Conservation (phyloP, 768 basidiomycete genomes). For the Termitomyces sp. region DNA sequence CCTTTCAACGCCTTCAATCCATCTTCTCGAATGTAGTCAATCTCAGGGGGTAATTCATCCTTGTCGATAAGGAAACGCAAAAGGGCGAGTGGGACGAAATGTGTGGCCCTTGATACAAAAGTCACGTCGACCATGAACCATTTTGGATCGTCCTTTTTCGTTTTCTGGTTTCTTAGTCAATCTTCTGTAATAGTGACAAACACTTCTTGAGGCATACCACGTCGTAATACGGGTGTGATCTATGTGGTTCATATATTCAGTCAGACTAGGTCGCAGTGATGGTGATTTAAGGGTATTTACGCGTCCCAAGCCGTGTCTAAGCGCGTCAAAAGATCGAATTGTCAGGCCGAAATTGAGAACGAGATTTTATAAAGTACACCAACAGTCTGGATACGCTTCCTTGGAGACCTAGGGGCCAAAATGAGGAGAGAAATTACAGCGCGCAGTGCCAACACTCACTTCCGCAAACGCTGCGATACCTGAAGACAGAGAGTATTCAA, state of each 20-base stretch:
- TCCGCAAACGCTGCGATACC: slow-evolving; percentile 81
- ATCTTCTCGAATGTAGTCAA: slow-evolving; percentile 62
- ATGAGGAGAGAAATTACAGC: slow-evolving; percentile 4
- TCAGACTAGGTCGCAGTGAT: slow-evolving; percentile 5
- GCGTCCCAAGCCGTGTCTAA: slow-evolving; percentile 88
- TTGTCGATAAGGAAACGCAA: slow-evolving; percentile 57
- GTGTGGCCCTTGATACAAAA: slow-evolving; percentile 55
- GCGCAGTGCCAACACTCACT: slow-evolving; percentile 31
- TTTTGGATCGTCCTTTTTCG: slow-evolving; percentile 65
- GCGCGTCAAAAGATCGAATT: slow-evolving; percentile 1
- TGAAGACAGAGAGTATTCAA: not conserved
- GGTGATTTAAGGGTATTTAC: slow-evolving; percentile 35
- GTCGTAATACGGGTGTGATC: slow-evolving; percentile 78
- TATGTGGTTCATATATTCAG: slow-evolving; percentile 8
- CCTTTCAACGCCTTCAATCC: slow-evolving; percentile 64
- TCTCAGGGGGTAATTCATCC: slow-evolving; percentile 38
- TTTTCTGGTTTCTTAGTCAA: slow-evolving; percentile 53
- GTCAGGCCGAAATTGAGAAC: not conserved
- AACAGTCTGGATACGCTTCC: slow-evolving; percentile 89
- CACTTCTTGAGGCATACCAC: slow-evolving; percentile 35
- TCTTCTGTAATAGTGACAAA: not conserved
- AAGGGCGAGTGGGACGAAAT: slow-evolving; percentile 78
- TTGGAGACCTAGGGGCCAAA: slow-evolving; percentile 54
- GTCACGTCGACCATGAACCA: slow-evolving; percentile 92
- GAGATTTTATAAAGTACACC: slow-evolving; percentile 21